Base-by-base conservation (phyloP, 768 basidiomycete species). In the Suillus subalutaceus region DNA sequence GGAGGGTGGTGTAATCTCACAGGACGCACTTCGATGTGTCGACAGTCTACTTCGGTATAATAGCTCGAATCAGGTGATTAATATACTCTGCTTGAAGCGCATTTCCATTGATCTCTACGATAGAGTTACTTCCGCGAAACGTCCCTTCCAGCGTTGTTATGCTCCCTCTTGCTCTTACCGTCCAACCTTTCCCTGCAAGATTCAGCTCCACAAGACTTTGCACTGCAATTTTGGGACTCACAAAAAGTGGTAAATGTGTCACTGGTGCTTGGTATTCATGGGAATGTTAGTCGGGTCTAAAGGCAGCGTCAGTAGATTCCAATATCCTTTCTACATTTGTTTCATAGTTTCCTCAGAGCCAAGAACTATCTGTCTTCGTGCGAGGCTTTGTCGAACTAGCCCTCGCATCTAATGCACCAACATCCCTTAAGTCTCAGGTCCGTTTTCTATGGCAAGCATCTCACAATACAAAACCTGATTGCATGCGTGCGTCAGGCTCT, bases 111-210 rank as follows among this genome's bases (percentile, higher is more conserved):
- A 72, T 72, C 57, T 62, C 32, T 53, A 48, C 32, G 50, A 46
- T 72, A 99, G 95, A 97, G 95, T 74, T 99, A 97, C 81, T 97
- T 99, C 81, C 90, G 93, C 58, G 96, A 96, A 80, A 93, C 94
- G 2, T 76, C 90, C 67, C 80, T 96, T 70, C 84, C 90, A 69
- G 77, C 90, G 66, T 71, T 90, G 64, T 71, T 96, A 66, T 86
- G 89, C 68, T 88, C 85, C 35, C 84, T 90, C 30, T 83, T 91
- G 53, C 88, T 87, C 56, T 95, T 90, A 76, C 92, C 90, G 38
- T 83, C 87, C 37, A 84, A 81, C 56, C 76, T 92, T 1, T 85
- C 85, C 40, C 75, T 85, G 32, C 83, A 85, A 63, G 84, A 86
- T 63, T 72, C 81, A 6, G 84, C 85, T n/a, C 92, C 90, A 1